These are phyloP conservation scores for Oemleria cerasiformis DNA, from an alignment of 306 rosid species.

Conservation along the genomic window DNA sequence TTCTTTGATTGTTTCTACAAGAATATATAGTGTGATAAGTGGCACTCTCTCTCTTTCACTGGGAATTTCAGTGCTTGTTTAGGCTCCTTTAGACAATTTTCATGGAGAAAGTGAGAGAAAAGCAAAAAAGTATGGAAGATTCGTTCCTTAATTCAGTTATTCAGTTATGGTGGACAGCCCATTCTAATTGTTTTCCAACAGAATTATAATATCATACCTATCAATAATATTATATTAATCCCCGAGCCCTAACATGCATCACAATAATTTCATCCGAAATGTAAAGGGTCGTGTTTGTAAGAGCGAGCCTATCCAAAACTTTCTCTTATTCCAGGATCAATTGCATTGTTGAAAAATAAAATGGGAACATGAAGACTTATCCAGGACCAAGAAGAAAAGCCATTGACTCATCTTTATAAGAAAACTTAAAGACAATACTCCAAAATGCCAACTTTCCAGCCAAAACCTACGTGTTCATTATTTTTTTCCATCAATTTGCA, in stretches of 20 bases:
- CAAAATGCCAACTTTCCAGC: conserved; percentile 57
- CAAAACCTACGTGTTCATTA: conserved; percentile 43
- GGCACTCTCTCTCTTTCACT: background rate
- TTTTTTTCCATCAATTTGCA: conserved; percentile 14
- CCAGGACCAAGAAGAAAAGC: conserved; percentile 3
- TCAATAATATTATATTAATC: too few species aligned
- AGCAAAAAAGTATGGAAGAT: conserved; percentile 35
- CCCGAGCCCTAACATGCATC: too few species aligned
- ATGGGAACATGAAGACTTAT: conserved; percentile 22
- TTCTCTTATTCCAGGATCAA: too few species aligned
- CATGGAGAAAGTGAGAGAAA: conserved; percentile 37
- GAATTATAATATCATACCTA: background rate
- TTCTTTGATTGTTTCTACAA: conserved; percentile 19
- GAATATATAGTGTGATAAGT: conserved; percentile 27
- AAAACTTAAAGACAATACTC: conserved; percentile 20
- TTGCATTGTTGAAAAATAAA: background rate
- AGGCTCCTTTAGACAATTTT: conserved; percentile 32
- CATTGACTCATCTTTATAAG: conserved; percentile 38
- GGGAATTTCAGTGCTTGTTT: background rate
- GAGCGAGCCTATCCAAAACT: background rate
- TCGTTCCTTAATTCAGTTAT: conserved; percentile 80
- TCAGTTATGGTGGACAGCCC: conserved; percentile 45
- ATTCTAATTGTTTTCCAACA: conserved; percentile 30
- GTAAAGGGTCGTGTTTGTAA: too few species aligned
- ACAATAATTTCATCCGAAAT: too few species aligned